These are phyloP conservation scores for Musa schizocarpa DNA, from an alignment of 176 grass and related monocot genomes.

Conservation along the genomic window DNA sequence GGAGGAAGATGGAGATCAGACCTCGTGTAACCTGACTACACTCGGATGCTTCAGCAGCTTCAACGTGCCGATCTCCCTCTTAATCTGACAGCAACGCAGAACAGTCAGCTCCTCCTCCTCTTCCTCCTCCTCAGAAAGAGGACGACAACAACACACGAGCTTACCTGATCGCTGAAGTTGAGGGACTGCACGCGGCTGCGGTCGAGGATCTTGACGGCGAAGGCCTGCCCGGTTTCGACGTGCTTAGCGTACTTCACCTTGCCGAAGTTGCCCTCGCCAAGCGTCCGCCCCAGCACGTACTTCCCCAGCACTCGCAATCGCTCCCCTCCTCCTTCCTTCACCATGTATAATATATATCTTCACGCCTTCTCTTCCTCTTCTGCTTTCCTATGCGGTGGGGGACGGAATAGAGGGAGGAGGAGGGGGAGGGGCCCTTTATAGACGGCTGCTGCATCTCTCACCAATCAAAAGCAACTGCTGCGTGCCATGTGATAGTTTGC, in stretches of 20 bases:
- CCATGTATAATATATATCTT: too few species aligned
- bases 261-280: slow-evolving; percentile 81
- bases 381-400: background rate
- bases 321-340: background rate
- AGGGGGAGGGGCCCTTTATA: background rate
- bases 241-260: slow-evolving; percentile 75
- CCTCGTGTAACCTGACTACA: slow-evolving; percentile 83
- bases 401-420: background rate
- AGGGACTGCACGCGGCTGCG: slow-evolving; percentile 45
- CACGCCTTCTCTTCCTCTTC: slow-evolving; percentile 2
- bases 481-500: too few species aligned
- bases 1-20: slow-evolving; percentile 6
- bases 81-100: slow-evolving; percentile 28
- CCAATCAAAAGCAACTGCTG: too few species aligned
- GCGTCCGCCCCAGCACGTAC: slow-evolving; percentile 61
- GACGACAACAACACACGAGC: too few species aligned
- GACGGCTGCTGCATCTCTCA: too few species aligned
- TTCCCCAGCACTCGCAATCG: slow-evolving; percentile 38
- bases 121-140: too few species aligned
- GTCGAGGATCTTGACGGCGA: slow-evolving; percentile 80
- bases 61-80: slow-evolving; percentile 65
- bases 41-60: slow-evolving; percentile 65
- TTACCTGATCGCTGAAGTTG: slow-evolving; percentile 51
- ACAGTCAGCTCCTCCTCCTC: too few species aligned
- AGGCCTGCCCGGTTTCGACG: slow-evolving; percentile 34